Evolutionary conservation across 345 rosid species (phyloP), one percentile per base, ranked within the genome.

Genomic region (Euphorbia lathyris): DNA sequence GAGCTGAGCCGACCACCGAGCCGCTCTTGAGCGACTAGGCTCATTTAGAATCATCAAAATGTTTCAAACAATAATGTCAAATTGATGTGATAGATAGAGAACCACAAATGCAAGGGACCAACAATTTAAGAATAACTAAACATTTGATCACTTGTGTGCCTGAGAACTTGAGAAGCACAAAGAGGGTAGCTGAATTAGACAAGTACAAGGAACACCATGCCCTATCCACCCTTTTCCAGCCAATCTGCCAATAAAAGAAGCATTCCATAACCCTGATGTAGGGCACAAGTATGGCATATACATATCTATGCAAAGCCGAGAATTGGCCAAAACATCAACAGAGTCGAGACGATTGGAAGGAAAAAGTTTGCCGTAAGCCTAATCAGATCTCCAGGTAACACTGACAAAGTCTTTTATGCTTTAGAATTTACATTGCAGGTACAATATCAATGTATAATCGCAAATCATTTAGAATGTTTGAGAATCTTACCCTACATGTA

Each of bases 401-500:
- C 3, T 20, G 10, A 12, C 22, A 17, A 66, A 22, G 19, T 20
- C 6, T 42, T 52, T 34, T 45, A 65, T 11, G 34, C 11, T 9
- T 34, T 20, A 61, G 65, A 40, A 57, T 68, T 68, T 13, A 23
- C 56, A 0, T 42, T 6, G 34, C 38, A 68, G 7, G 22, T 68
- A 13, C 38, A 68, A 26, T 20, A 32, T 10, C 26, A 50, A 50
- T 66, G 29, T 5, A 25, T 57, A 58, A 20, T 47, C 30, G 22
- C 34, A 47, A 38, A 23, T 32, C 17, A 23, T 25, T 20, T 47
- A 48, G 50, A 58, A 69, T 63, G 64, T 45, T 45, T 43, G 58
- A 57, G 17, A 69, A 78, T 67, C 88, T 80, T 90, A 95, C 99
- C 84, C 86, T 68, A 95, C 74, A 70, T 76, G 91, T 64, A 95